Conservation (phyloP, 1,139 yeast genomes). For the Yamadazyma dendronema region DNA sequence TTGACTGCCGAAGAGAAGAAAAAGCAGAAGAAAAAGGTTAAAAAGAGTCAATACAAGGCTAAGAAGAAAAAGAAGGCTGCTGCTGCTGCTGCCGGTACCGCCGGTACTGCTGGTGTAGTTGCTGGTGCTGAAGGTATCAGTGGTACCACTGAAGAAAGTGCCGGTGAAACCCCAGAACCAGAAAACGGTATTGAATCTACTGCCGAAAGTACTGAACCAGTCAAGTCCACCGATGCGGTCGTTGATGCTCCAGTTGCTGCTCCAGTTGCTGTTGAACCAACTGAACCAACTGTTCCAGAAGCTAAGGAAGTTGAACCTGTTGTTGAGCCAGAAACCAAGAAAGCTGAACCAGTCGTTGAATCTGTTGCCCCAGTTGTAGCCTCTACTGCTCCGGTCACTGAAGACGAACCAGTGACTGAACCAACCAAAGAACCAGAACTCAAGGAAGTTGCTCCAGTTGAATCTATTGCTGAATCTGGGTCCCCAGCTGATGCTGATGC, state of each 20-base stretch:
- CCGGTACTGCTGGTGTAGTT: slow-evolving; percentile 15
- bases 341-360: slow-evolving; percentile 5
- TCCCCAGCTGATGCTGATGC: not conserved
- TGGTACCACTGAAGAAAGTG: slow-evolving; percentile 17
- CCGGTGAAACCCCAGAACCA: slow-evolving; percentile 11
- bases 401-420: slow-evolving; percentile 2
- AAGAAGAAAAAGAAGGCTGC: slow-evolving; percentile 46
- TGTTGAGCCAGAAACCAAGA: slow-evolving; percentile 4
- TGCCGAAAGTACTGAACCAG: not conserved
- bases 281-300: slow-evolving; percentile 5
- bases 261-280: slow-evolving; percentile 3
- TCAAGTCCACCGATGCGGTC: slow-evolving; percentile 2
- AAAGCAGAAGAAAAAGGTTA: slow-evolving; percentile 48
- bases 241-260: slow-evolving; percentile 2
- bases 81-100: slow-evolving; percentile 30
- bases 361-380: slow-evolving; percentile 1
- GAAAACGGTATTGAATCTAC: slow-evolving; percentile 11
- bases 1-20: slow-evolving; percentile 41
- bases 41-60: slow-evolving; percentile 46
- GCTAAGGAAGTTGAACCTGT: slow-evolving; percentile 7
- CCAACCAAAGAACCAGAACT: slow-evolving; percentile 4
- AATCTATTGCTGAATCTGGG: slow-evolving; percentile 3
- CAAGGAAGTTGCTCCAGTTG: slow-evolving; percentile 2
- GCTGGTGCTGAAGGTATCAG: slow-evolving; percentile 20
- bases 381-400: slow-evolving; percentile 2